Percentiles rank a stretch among this genome's conserved stretches.
Evolutionary conservation across 257 asterid genomes (phyloP).

Genomic region (Nicotiana obtusifolia): DNA sequence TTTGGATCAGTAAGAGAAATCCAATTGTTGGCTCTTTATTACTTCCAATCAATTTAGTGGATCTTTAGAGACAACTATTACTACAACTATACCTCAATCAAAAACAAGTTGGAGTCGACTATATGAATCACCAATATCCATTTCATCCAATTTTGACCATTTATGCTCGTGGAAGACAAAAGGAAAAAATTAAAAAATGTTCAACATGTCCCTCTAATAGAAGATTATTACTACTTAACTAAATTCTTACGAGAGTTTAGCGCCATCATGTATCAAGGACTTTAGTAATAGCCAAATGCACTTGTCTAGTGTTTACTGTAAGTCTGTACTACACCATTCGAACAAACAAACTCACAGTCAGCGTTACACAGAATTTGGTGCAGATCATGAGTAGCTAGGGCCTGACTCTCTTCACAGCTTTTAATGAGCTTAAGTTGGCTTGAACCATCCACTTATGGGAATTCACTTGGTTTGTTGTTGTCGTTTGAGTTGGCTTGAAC

Average conservation of each 20-base stretch:
- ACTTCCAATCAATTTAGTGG: neutral
- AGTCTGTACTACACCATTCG: neutral
- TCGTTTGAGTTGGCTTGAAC: neutral
- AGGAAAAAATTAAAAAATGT: neutral
- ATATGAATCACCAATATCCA: neutral
- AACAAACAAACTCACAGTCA: neutral
- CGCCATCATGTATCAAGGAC: neutral
- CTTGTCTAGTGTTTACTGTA: neutral
- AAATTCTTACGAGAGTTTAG: neutral
- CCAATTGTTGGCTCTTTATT: neutral
- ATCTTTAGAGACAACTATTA: neutral
- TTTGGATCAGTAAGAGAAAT: neutral
- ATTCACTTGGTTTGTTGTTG: too few relatives aligned
- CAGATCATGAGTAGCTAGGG: neutral
- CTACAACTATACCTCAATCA: neutral
- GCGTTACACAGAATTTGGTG: neutral
- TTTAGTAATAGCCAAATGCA: neutral
- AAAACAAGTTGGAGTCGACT: neutral
- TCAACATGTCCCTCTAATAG: neutral
- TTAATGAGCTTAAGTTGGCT: neutral
- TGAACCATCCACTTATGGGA: neutral
- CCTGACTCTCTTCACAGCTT: neutral
- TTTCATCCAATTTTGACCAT: neutral
- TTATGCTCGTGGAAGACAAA: neutral
- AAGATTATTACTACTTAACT: neutral